Percentiles rank a stretch among this genome's conserved stretches.
These are phyloP conservation scores for Flaveria floridana DNA, from an alignment of 140 eudicot genomes.

Conservation along the genomic window DNA sequence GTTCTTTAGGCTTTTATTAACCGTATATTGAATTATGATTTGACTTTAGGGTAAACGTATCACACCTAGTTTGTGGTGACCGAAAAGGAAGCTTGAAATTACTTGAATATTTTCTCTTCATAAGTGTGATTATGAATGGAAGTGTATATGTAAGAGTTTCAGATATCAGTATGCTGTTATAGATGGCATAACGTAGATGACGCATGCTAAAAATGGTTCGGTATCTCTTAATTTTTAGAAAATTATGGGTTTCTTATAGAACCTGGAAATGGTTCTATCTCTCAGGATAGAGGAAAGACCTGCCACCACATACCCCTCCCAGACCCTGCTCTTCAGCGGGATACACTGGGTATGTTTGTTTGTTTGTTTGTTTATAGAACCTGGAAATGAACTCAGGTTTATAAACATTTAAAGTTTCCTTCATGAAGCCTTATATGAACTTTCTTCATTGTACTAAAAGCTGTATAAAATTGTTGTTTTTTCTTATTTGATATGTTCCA, in stretches of 20 bases:
- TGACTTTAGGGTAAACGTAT: constrained; percentile 1
- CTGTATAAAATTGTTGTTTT: background rate
- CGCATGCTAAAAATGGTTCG: background rate
- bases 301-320: too few species aligned
- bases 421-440: background rate
- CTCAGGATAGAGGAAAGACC: too few species aligned
- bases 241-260: background rate
- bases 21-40: constrained; percentile 2
- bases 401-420: background rate
- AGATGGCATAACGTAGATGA: background rate
- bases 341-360: too few species aligned
- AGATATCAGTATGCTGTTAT: constrained; percentile 1
- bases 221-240: background rate
- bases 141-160: background rate
- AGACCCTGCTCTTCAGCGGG: too few species aligned
- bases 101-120: background rate
- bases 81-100: background rate
- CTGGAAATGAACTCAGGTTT: constrained; percentile 2
- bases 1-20: background rate
- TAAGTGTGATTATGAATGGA: background rate
- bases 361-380: too few species aligned
- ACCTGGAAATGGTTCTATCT: constrained; percentile 3
- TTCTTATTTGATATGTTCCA: background rate
- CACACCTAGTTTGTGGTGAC: background rate
- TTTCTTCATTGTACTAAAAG: background rate